These are phyloP conservation scores for Tolypocladium paradoxum DNA, from an alignment of 2,329 filamentous ascomycete genomes.

Conservation along the genomic window DNA sequence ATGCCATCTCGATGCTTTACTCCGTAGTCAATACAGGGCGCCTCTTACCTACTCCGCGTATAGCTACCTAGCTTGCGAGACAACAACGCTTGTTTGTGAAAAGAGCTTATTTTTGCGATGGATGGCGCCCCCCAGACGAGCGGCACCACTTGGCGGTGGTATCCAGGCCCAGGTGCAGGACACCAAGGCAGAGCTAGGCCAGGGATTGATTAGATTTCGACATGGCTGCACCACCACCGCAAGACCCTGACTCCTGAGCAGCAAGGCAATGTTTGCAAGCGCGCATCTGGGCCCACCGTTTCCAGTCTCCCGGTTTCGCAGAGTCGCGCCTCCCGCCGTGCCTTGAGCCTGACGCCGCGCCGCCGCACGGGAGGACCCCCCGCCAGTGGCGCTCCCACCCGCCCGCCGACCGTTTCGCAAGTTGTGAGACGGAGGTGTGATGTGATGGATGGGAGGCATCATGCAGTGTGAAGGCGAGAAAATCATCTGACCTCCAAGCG, in stretches of 20 bases:
- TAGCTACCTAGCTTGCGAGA: too few relatives aligned
- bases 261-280: background rate
- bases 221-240: background rate
- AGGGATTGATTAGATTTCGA: background rate
- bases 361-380: background rate
- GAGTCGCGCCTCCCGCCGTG: background rate
- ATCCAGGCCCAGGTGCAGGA: background rate
- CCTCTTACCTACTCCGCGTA: too few relatives aligned
- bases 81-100: background rate
- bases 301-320: too few relatives aligned
- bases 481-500: background rate
- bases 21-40: background rate
- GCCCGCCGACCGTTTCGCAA: background rate
- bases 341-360: background rate
- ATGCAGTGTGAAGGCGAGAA: background rate
- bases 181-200: too few relatives aligned
- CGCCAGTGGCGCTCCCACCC: background rate
- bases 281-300: too few relatives aligned
- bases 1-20: background rate
- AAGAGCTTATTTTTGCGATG: background rate
- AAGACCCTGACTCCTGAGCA: background rate
- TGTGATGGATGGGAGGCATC: background rate
- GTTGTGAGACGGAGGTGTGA: background rate
- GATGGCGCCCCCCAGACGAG: background rate
- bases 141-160: background rate